Base-by-base conservation (phyloP, 805 yeast species). In the Candida railenensis region DNA sequence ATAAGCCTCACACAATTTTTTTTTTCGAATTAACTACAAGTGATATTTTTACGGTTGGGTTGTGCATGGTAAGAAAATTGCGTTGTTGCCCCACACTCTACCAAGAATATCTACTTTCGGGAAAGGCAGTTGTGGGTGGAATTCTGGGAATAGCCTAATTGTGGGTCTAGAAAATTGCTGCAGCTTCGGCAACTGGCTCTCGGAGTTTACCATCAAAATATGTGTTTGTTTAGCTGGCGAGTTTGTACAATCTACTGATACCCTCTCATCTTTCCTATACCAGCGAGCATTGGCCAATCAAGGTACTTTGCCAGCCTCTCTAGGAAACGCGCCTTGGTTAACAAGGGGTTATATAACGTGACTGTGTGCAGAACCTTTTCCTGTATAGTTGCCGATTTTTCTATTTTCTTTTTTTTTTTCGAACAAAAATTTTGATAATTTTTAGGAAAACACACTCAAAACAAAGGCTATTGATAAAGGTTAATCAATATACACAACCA, bases 381-480 rank as follows among this genome's bases (percentile, higher is more conserved):
- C 39, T 36, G 39, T 36, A 36, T 36, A 20, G 21, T 25, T 5
- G 14, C 36, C 36, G 36, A 16, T 18, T 9, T 9, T 20, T 18
- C 21, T 18, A 4, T 20, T 36, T 36, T 36, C 18, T 36, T 16
- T 19, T 36, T 16, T 16, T 36, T 36, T 33, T 36, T 14, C 39
- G 39, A 18, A 36, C 39, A 36, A 33, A 33, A 36, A 16, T 36
- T 36, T 36, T 36, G 39, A 36, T 36, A 36, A 36, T 36, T 36
- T 36, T 36, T 20, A 15, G 39, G 19, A 36, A 36, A 36, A n/a
- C 21, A 36, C 22, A 36, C 22, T 15, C 39, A 36, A 36, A 16
- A 36, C 16, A 36, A 36, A 36, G 19, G 8, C 37, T 15, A 34
- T 16, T 34, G 37, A 34, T 34, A 34, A 34, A n/a, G n/a, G 30